These are phyloP conservation scores for Mycena indigotica DNA, from an alignment of 768 basidiomycete genomes.

Conservation along the genomic window DNA sequence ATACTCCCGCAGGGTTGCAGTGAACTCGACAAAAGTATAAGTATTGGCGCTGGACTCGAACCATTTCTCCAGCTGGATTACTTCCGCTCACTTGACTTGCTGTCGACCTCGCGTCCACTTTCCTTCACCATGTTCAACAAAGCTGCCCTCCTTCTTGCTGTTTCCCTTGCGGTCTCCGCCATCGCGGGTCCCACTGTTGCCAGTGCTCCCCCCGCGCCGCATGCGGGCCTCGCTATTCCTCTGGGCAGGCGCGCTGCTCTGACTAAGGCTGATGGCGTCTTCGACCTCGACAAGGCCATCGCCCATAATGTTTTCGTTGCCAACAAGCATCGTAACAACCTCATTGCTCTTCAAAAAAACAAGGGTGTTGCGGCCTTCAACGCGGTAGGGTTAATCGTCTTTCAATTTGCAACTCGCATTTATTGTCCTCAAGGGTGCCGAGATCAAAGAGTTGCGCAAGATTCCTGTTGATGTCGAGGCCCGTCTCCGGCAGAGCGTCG, in stretches of 20 bases:
- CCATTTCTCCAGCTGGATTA: neutral
- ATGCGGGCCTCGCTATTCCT: slow-evolving; percentile 12
- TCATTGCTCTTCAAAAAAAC: slow-evolving; percentile 37
- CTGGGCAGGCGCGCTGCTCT: slow-evolving; percentile 10
- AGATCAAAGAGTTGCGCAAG: slow-evolving; percentile 30
- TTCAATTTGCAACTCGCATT: neutral
- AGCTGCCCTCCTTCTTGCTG: slow-evolving; percentile 14
- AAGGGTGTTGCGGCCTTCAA: slow-evolving; percentile 23
- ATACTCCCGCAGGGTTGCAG: neutral
- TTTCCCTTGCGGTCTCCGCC: slow-evolving; percentile 17
- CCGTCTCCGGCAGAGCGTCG: too few species aligned
- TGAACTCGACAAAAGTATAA: neutral
- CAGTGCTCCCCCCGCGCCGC: slow-evolving; percentile 10
- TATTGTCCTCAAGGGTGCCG: slow-evolving; percentile 23
- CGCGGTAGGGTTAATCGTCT: neutral
- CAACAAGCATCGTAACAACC: slow-evolving; percentile 42
- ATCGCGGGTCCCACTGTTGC: slow-evolving; percentile 7
- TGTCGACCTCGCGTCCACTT: neutral
- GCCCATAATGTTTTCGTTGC: slow-evolving; percentile 8
- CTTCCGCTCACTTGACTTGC: neutral
- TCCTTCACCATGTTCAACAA: slow-evolving; percentile 21
- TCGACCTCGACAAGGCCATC: slow-evolving; percentile 24
- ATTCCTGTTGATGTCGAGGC: slow-evolving; percentile 15
- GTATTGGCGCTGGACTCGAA: neutral
- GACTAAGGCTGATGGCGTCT: slow-evolving; percentile 18